phyloP scores from a whole-genome alignment of 2,329 filamentous ascomycete species.

The Penicillium oxalicum region DNA sequence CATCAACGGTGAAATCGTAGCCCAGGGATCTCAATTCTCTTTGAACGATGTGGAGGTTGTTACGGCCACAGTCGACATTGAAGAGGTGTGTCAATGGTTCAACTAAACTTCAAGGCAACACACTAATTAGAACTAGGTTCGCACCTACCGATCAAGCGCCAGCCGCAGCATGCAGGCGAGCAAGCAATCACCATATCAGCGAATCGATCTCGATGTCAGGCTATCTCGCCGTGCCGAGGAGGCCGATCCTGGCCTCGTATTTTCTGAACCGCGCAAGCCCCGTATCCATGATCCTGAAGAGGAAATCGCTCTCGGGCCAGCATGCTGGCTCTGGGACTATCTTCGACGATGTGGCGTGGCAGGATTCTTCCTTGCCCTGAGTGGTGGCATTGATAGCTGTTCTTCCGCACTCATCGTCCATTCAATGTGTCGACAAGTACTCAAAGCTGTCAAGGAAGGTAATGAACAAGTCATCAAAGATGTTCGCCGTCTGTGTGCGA shows the following conservation, averaged over 20 bases:
- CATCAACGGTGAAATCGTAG: constrained; percentile 56
- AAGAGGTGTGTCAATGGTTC: constrained; percentile 58
- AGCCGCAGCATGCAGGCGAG: constrained; percentile 32
- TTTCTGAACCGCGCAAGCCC: constrained; percentile 43
- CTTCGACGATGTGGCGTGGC: constrained; percentile 33
- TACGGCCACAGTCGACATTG: constrained; percentile 61
- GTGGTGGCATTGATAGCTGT: constrained; percentile 38
- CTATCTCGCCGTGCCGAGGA: constrained; percentile 34
- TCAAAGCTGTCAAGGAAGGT: constrained; percentile 30
- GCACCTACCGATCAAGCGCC: constrained; percentile 25
- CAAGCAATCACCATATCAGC: constrained; percentile 27
- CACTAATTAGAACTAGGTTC: constrained; percentile 25
- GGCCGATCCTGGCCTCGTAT: constrained; percentile 41
- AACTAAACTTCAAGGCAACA: neutral
- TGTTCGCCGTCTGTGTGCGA: constrained; percentile 47
- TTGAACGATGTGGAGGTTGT: constrained; percentile 61
- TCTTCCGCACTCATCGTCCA: constrained; percentile 36
- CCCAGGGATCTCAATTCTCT: constrained; percentile 61
- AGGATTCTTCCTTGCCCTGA: constrained; percentile 37
- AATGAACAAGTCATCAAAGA: constrained; percentile 50
- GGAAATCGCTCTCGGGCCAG: constrained; percentile 60
- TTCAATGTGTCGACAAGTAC: constrained; percentile 36
- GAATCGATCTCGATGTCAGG: constrained; percentile 34
- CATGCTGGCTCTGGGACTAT: constrained; percentile 56
- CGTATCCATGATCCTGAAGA: constrained; percentile 59